phyloP scores from a whole-genome alignment of 495 filamentous ascomycete genomes.

The Lindgomyces ingoldianus region DNA sequence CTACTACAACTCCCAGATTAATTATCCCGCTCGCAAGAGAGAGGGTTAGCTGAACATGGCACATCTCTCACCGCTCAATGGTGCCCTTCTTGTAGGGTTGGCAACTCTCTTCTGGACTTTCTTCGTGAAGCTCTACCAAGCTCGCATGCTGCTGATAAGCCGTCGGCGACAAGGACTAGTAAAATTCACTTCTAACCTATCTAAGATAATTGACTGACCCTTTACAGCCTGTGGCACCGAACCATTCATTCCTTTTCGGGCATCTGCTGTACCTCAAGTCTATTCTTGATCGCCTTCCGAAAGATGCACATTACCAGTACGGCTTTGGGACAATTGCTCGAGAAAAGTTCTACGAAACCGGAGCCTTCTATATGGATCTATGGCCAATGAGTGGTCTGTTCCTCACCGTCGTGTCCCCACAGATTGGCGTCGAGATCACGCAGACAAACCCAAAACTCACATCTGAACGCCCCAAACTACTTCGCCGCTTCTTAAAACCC shows the following conservation, averaged over 20 bases:
- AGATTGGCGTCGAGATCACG: neutral
- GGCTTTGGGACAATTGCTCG: neutral
- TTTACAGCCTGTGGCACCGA: constrained; percentile 1
- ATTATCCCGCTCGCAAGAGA: too few species aligned
- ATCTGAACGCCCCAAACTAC: neutral
- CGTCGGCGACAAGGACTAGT: neutral
- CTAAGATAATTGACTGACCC: neutral
- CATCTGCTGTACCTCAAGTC: neutral
- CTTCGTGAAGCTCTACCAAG: neutral
- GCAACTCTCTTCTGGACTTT: neutral
- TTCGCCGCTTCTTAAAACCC: constrained; percentile 1
- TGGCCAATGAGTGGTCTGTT: neutral
- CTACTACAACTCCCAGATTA: too few species aligned
- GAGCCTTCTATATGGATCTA: constrained; percentile 6
- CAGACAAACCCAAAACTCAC: neutral
- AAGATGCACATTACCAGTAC: constrained; percentile 9
- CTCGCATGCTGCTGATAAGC: neutral
- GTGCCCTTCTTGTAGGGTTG: neutral
- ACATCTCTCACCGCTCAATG: too few species aligned
- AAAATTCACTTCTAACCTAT: neutral
- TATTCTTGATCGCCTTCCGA: neutral
- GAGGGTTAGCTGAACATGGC: too few species aligned
- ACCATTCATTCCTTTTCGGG: constrained; percentile 5
- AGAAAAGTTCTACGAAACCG: constrained; percentile 4
- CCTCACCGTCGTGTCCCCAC: neutral